Evolutionary conservation across 352 stramenopile genomes (phyloP), one percentile per base, ranked within the genome.

Genomic region (Phytophthora pisi): DNA sequence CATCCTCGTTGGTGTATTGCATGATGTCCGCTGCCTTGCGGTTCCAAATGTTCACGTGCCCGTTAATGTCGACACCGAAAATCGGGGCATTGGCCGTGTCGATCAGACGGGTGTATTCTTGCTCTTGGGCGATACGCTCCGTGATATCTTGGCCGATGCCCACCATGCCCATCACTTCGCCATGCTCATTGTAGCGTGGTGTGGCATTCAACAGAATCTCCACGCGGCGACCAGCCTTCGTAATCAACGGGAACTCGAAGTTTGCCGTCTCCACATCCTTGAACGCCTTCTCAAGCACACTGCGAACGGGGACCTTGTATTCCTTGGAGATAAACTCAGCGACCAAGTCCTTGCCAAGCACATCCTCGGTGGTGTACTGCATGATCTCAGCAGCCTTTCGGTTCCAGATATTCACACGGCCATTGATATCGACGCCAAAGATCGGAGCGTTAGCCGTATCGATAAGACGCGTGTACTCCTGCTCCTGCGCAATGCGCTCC

Each of bases 361-460:
- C 79, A 50, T 88, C 77, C 13, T 79, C 70, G 13, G 57, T 78
- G 1, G 60, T 70, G 50, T 82, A 86, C 51, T 83, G 74, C 58
- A 72, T 88, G 45, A 88, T 81, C 16, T 92, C 72, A 0, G 68
- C 72, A 23, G 71, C 84, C 53, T 90, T 90, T 18, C 79, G 58
- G 68, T 94, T 92, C 82, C 83, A 87, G 38, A 90, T 88, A 47
- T 90, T 89, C 8, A 91, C 80, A 16, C 52, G 53, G 10, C 90
- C 85, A 24, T 81, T 72, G n/a, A 64, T 67, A 66, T 97, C 87
- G 0, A 96, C 78, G 42, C 86, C 86, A 65, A 97, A 95, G 57
- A 88, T 88, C 16, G 79, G 79, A 4, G 79, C 79, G 24, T 88
- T 88, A 0, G 78, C 78, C 18, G 66, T 80, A 46, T 88, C 76